Evolutionary conservation across 176 grass and related monocot genomes (phyloP), one percentile per base, ranked within the genome.

Genomic region (Eragrostis curvula): DNA sequence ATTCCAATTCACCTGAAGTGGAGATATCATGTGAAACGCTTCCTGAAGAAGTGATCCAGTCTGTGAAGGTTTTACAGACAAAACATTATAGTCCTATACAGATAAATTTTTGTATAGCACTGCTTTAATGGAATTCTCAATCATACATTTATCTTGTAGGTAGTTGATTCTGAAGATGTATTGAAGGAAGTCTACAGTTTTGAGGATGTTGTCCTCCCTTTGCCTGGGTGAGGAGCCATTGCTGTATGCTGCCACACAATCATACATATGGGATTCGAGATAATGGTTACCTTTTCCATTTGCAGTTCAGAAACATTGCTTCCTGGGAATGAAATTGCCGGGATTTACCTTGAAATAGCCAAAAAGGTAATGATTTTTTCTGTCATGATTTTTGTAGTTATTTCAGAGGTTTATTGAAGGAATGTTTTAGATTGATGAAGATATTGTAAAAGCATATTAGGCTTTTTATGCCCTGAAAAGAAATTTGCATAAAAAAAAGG

Each of bases 121-220:
- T 72, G 42, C 7, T 82, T 73, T 82, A 70, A 61, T 6, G 45
- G 42, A 56, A 69, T 44, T 61, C 14, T 39, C 30, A 83, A 68
- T 83, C 16, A 79, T 80, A 65, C 0, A 51, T 17, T 80, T 85
- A 45, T 97, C 52, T 77, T 80, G 68, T 86, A 95, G 96, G 56
- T 82, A 78, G 87, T 72, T 93, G 86, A 98, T 85, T 83, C 88
- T 73, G 87, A 93, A 83, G 96, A 98, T 95, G 56, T 98, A 85
- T 85, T 70, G 67, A 91, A 93, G 82, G 85, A 79, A 57, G 61
- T 70, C 10, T 95, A 98, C 85, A 91, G 84, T 6, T 79, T 93
- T 77, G 96, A 98, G 81, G 96, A 98, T 85, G 90, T 93, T 84
- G 88, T 98, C 58, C 92, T 98, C 64, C 92, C 96, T 75, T 95